Evolutionary conservation across 148 eudicot genomes (phyloP), one percentile per base, ranked within the genome.

Genomic region (Camellia granthamiana): DNA sequence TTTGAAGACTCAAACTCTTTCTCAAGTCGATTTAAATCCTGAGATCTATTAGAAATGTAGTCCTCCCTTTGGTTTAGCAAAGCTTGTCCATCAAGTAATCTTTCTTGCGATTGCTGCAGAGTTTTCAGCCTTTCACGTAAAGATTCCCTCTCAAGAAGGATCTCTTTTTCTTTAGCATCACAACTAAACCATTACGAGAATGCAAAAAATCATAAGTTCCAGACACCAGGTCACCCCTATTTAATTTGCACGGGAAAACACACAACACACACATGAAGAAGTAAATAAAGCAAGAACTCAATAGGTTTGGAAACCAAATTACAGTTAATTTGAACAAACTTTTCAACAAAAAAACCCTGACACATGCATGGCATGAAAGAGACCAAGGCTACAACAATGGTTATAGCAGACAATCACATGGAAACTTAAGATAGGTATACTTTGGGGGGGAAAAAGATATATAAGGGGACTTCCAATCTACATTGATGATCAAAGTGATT

Each of bases 41-140:
- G 90, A 78, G 93, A 79, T 84, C 86, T 88, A 67, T 68, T 82
- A 55, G 88, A 86, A 74, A 95, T 76, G 72, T 85, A 91, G 59
- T 88, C 92, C 86, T 95, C 99, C 75, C 97, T 90, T 85, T 92
- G 91, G 80, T 93, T 93, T 46, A 93, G 88, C 85, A 91, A 81
- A 77, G 91, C 90, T 84, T 95, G 97, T 52, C 89, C 90, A 83
- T 92, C 97, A 81, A 89, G 90, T 70, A 92, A 77, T 79, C 87
- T 86, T 72, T 93, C 90, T 77, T 95, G 92, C 19, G 89, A 83
- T 79, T 90, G 89, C 83, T 83, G 91, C 80, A 93, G 38, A 79
- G 79, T 77, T 80, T 85, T 93, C 81, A 88, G 93, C 79, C 97
- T 92, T 79, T 93, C 99, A 63, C 76, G 9, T 81, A 95, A 77